Conservation (phyloP, 306 rosid species). For the Begonia masoniana region DNA sequence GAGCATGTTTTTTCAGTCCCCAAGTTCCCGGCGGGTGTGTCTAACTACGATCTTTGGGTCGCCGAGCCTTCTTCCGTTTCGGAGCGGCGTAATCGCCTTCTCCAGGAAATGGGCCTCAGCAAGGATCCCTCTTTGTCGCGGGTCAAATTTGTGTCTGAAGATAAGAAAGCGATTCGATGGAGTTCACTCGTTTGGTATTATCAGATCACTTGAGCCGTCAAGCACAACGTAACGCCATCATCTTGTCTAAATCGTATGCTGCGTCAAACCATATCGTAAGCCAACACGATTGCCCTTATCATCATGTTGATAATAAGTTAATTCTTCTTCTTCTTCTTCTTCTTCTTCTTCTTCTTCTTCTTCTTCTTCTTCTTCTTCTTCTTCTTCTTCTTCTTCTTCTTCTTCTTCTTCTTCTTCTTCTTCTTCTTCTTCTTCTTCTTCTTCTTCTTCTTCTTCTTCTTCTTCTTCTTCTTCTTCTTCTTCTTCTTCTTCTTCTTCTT, state of each 20-base stretch:
- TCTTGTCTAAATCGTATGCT: constrained; percentile 57
- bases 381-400: constrained; percentile 9
- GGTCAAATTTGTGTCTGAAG: constrained; percentile 14
- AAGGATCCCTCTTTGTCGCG: constrained; percentile 46
- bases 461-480: constrained; percentile 8
- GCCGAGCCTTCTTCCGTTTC: constrained; percentile 81
- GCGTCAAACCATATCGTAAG: constrained; percentile 12
- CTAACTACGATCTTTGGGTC: constrained; percentile 85
- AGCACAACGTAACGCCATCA: constrained; percentile 15
- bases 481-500: constrained; percentile 7
- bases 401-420: constrained; percentile 9
- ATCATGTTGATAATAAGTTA: constrained; percentile 15
- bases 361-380: constrained; percentile 9
- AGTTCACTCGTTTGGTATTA: constrained; percentile 33
- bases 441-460: constrained; percentile 6
- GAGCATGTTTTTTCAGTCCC: constrained; percentile 26
- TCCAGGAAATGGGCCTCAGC: constrained; percentile 64
- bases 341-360: constrained; percentile 9
- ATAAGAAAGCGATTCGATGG: constrained; percentile 16
- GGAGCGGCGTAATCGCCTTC: constrained; percentile 73
- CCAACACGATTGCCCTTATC: constrained; percentile 2
- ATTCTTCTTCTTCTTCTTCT: constrained; percentile 10
- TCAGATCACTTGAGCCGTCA: constrained; percentile 30
- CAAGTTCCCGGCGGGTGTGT: constrained; percentile 42
- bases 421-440: constrained; percentile 7